Conservation (phyloP, 345 rosid genomes). For the Dovyalis caffra region DNA sequence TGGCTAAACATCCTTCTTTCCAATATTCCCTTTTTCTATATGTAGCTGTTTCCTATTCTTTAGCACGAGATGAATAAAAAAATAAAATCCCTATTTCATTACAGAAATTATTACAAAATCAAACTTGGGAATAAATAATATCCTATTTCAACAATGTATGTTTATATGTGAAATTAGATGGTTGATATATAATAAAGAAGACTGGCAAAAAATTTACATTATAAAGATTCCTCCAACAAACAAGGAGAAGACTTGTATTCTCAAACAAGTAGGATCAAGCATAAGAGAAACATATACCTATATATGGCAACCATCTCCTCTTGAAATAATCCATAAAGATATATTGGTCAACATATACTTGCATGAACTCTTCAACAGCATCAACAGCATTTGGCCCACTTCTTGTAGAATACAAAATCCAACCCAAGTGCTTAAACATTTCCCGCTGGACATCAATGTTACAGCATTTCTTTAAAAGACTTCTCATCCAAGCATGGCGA, state of each 20-base stretch:
- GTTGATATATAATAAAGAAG: no score
- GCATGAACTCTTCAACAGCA: constrained; percentile 49
- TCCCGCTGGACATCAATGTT: constrained; percentile 43
- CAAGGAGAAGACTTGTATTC: neutral
- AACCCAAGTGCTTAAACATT: constrained; percentile 49
- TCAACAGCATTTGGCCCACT: constrained; percentile 32
- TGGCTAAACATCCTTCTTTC: neutral
- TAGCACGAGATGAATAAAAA: no score
- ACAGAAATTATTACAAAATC: neutral
- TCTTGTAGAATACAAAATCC: constrained; percentile 44
- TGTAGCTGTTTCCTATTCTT: no score
- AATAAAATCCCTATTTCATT: neutral
- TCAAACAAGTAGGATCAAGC: neutral
- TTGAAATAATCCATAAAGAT: constrained; percentile 48
- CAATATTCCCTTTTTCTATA: no score
- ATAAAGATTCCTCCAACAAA: neutral
- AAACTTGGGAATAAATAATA: neutral
- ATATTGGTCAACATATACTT: constrained; percentile 49
- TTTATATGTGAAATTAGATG: neutral
- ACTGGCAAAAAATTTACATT: neutral
- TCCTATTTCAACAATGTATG: neutral
- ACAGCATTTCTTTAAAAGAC: constrained; percentile 44
- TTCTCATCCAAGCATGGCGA: constrained; percentile 56
- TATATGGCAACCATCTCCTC: constrained; percentile 42
- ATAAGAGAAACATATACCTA: constrained; percentile 36